These are phyloP conservation scores for Xylaria sp. DNA, from an alignment of 495 filamentous ascomycete genomes.

Conservation along the genomic window DNA sequence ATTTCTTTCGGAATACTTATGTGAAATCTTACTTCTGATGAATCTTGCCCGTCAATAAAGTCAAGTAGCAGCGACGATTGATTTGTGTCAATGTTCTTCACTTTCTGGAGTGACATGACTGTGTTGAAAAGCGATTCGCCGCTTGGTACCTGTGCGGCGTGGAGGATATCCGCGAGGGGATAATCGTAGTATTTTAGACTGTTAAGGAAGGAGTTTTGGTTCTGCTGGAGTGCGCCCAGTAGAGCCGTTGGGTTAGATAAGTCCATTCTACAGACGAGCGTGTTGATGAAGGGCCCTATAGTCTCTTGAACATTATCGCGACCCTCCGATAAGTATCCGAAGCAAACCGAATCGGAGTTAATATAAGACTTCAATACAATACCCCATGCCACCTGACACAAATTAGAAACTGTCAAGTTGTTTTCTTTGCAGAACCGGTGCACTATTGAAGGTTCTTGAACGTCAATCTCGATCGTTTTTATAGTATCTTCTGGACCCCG, in stretches of 20 bases:
- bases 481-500: not conserved
- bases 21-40: conserved; percentile 6
- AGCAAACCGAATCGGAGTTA: conserved; percentile 62
- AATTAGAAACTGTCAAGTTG: conserved; percentile 29
- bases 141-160: conserved; percentile 39
- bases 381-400: conserved; percentile 60
- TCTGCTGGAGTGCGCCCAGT: conserved; percentile 29
- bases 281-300: conserved; percentile 42
- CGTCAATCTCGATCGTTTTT: not conserved
- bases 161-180: conserved; percentile 51
- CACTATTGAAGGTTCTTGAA: not conserved
- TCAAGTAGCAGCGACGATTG: not conserved
- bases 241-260: conserved; percentile 31
- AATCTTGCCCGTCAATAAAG: not conserved
- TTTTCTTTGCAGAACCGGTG: conserved; percentile 30
- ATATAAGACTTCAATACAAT: conserved; percentile 61
- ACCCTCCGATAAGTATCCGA: conserved; percentile 50
- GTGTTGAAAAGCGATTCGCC: conserved; percentile 45
- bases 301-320: conserved; percentile 33
- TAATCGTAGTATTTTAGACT: conserved; percentile 47
- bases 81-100: not conserved
- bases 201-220: conserved; percentile 49
- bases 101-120: conserved; percentile 33
- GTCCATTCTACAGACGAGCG: conserved; percentile 20
- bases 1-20: not conserved